Conservation (phyloP, 2,329 filamentous ascomycete genomes). For the Annulohypoxylon truncatum region DNA sequence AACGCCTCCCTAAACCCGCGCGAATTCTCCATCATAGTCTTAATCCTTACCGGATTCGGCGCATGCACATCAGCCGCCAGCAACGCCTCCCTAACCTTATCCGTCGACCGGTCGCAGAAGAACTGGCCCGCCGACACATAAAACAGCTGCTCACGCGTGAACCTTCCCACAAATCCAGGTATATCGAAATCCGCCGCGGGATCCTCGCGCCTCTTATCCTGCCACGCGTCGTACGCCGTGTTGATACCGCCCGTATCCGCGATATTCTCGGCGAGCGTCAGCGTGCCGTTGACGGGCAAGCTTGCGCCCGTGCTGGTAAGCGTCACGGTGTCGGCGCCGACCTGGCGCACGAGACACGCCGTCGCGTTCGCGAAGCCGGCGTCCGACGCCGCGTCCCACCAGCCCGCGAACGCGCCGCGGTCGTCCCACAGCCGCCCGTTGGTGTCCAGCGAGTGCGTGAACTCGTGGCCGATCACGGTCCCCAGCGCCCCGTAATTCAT, state of each 20-base stretch:
- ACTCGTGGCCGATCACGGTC: conserved; percentile 23
- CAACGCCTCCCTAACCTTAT: background rate
- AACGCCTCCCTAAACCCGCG: conserved; percentile 25
- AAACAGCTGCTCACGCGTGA: conserved; percentile 30
- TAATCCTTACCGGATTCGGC: conserved; percentile 12
- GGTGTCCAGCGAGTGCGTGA: conserved; percentile 26
- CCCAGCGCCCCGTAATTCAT: conserved; percentile 27
- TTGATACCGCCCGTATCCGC: conserved; percentile 31
- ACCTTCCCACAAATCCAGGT: conserved; percentile 6
- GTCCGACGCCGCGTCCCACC: conserved; percentile 22
- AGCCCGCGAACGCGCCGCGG: conserved; percentile 3
- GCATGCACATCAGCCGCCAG: conserved; percentile 8
- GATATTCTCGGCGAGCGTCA: conserved; percentile 27
- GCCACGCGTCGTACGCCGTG: conserved; percentile 31
- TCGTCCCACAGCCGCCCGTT: conserved; percentile 13
- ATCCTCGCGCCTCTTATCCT: conserved; percentile 21
- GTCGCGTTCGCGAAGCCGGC: conserved; percentile 9
- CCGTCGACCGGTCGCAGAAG: conserved; percentile 16
- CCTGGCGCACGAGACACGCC: conserved; percentile 17
- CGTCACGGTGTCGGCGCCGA: conserved; percentile 1
- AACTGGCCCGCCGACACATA: conserved; percentile 22
- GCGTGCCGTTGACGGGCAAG: conserved; percentile 16
- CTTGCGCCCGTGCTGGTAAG: conserved; percentile 4
- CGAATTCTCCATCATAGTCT: conserved; percentile 28
- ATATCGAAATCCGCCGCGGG: conserved; percentile 21